phyloP scores from a whole-genome alignment of 140 eudicot species.

The Stevia rebaudiana region DNA sequence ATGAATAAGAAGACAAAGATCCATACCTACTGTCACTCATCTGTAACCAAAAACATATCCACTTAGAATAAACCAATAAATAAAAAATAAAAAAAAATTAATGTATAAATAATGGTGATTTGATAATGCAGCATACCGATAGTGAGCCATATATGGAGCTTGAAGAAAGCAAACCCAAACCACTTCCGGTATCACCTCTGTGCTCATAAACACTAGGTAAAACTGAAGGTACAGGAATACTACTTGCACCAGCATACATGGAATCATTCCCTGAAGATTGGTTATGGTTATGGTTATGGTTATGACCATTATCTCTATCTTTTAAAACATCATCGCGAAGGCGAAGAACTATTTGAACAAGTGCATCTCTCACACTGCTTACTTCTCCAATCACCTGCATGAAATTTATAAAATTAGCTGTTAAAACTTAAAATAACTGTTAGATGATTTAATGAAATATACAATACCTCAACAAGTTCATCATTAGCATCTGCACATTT shows the following conservation, averaged over 20 bases:
- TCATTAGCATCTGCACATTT: slow-evolving; percentile 60
- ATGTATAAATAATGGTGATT: neutral
- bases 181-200: slow-evolving; percentile 56
- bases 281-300: too few relatives aligned
- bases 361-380: slow-evolving; percentile 88
- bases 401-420: neutral
- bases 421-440: neutral
- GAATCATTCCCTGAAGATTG: slow-evolving; percentile 53
- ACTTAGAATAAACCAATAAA: neutral
- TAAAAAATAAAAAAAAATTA: neutral
- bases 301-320: slow-evolving; percentile 51
- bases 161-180: slow-evolving; percentile 62
- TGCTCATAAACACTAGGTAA: slow-evolving; percentile 62
- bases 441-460: neutral
- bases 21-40: slow-evolving; percentile 61
- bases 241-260: slow-evolving; percentile 43
- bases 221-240: slow-evolving; percentile 50
- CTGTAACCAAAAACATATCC: slow-evolving; percentile 29
- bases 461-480: slow-evolving; percentile 83
- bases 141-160: slow-evolving; percentile 69
- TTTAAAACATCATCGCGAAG: slow-evolving; percentile 79
- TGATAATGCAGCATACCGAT: slow-evolving; percentile 41
- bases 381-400: slow-evolving; percentile 75
- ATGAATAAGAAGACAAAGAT: slow-evolving; percentile 63
- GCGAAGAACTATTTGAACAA: slow-evolving; percentile 82